These are phyloP conservation scores for Camelina sativa DNA, from an alignment of 345 rosid genomes.

Conservation along the genomic window DNA sequence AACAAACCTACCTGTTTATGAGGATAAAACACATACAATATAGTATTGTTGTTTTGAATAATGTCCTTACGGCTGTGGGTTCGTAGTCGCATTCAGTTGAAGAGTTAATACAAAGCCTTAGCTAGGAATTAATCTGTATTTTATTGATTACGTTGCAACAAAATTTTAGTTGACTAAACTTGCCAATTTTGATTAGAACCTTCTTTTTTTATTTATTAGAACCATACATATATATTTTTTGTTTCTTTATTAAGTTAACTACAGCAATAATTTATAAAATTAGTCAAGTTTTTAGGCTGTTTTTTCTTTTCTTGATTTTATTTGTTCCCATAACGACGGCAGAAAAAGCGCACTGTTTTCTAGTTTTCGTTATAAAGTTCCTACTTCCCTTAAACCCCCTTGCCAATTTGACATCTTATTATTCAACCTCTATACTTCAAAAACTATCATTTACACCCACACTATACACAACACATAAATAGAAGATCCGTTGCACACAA, in stretches of 20 bases:
- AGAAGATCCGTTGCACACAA: conserved; percentile 21
- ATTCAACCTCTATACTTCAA: neutral
- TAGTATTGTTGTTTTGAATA: too few species aligned
- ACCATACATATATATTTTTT: neutral
- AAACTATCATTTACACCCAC: conserved; percentile 18
- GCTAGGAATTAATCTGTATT: too few species aligned
- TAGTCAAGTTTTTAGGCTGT: conserved; percentile 28
- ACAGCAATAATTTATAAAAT: conserved; percentile 3
- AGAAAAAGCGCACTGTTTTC: conserved; percentile 22
- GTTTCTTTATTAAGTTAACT: neutral
- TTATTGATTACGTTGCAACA: neutral
- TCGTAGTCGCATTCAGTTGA: neutral
- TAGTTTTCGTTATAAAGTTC: conserved; percentile 8
- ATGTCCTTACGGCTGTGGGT: too few species aligned
- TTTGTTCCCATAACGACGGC: conserved; percentile 24
- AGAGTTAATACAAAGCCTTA: neutral
- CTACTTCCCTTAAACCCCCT: neutral
- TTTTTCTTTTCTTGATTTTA: conserved; percentile 4
- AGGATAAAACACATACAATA: too few species aligned
- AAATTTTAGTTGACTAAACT: neutral
- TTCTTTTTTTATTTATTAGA: neutral
- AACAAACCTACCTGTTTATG: too few species aligned
- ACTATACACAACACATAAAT: conserved; percentile 17
- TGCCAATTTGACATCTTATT: neutral
- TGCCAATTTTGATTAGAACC: neutral